Evolutionary conservation across 2,329 filamentous ascomycete genomes (phyloP).

Genomic region (Didymella pomorum): DNA sequence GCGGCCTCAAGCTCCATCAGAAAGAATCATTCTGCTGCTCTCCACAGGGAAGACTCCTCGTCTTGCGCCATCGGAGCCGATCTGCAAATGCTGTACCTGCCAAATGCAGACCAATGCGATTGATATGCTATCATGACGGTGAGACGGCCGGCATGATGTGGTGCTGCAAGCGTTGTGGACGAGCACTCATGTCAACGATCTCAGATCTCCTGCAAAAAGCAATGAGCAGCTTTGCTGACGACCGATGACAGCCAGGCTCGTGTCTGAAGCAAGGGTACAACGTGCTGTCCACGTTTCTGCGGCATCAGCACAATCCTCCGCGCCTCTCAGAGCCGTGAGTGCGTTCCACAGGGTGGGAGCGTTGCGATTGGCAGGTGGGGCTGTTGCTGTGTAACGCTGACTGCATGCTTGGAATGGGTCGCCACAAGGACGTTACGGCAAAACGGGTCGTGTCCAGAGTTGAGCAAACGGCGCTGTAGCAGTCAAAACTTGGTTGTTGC

Average conservation of each 20-base stretch:
- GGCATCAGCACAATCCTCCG: slow-evolving; percentile 40
- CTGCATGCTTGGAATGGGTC: slow-evolving; percentile 24
- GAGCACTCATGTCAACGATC: slow-evolving; percentile 7
- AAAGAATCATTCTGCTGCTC: slow-evolving; percentile 3
- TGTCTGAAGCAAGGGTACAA: slow-evolving; percentile 44
- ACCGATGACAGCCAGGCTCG: slow-evolving; percentile 24
- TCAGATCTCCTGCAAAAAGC: slow-evolving; percentile 6
- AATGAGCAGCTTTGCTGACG: slow-evolving; percentile 10
- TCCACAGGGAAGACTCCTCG: slow-evolving; percentile 2
- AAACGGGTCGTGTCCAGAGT: slow-evolving; percentile 37
- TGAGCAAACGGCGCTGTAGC: slow-evolving; percentile 45
- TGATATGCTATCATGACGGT: neutral
- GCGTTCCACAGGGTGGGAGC: slow-evolving; percentile 33
- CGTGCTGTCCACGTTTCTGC: slow-evolving; percentile 48
- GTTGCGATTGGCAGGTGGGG: slow-evolving; percentile 36
- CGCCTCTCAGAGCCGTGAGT: slow-evolving; percentile 33
- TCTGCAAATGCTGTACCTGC: slow-evolving; percentile 9
- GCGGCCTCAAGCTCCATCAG: slow-evolving; percentile 17
- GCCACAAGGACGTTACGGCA: slow-evolving; percentile 40
- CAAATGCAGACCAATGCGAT: slow-evolving; percentile 1
- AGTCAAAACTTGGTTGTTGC: slow-evolving; percentile 30
- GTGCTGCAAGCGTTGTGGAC: neutral
- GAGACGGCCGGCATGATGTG: neutral
- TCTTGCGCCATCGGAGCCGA: slow-evolving; percentile 5
- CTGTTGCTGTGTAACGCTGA: slow-evolving; percentile 21